phyloP scores from a whole-genome alignment of 768 basidiomycete species.

The Trametes sanguinea region DNA sequence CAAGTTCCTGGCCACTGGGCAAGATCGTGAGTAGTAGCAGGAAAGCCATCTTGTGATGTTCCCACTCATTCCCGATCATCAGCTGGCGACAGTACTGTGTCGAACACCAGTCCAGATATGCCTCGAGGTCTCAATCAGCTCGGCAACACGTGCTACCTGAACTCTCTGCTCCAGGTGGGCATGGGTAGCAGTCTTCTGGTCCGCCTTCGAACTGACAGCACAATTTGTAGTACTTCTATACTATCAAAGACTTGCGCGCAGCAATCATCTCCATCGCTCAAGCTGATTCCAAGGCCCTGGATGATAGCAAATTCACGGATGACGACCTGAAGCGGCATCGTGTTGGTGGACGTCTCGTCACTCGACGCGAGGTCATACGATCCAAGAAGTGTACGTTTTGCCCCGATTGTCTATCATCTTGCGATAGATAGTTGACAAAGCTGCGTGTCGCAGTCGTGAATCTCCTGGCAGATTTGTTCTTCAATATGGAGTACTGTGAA shows the following conservation, averaged over 20 bases:
- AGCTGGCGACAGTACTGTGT: conserved; percentile 67
- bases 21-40: conserved; percentile 63
- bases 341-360: conserved; percentile 85
- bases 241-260: conserved; percentile 86
- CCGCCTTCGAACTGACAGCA: not conserved
- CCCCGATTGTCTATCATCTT: not conserved
- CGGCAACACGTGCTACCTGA: conserved; percentile 87
- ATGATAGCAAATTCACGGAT: conserved; percentile 72
- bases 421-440: conserved; percentile 1
- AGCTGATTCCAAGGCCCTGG: conserved; percentile 53
- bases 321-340: conserved; percentile 82
- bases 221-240: conserved; percentile 83
- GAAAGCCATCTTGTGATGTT: not conserved
- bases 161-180: conserved; percentile 71
- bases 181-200: not conserved
- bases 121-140: conserved; percentile 88
- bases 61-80: not conserved
- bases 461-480: conserved; percentile 79
- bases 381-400: conserved; percentile 75
- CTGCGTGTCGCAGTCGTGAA: conserved; percentile 59
- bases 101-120: conserved; percentile 57
- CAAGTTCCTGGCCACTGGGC: conserved; percentile 63
- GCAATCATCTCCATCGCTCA: conserved; percentile 65
- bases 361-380: conserved; percentile 75
- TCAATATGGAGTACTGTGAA: conserved; percentile 67